Evolutionary conservation across 305 asterid genomes (phyloP).

Genomic region (Lippia alba): DNA sequence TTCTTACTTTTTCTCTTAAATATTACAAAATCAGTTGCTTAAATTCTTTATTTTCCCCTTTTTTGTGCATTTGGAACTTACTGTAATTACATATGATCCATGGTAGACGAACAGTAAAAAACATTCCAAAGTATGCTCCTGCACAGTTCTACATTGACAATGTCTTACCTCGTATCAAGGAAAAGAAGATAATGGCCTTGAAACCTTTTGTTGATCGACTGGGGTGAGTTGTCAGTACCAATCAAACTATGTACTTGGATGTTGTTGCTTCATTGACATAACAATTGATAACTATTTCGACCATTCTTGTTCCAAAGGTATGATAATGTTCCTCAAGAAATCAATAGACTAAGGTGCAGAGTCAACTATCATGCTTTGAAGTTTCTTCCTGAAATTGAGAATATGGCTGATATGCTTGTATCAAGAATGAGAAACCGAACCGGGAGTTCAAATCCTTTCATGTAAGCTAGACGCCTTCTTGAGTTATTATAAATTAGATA

Average conservation of each 20-base stretch:
- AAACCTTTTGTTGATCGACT: conserved; percentile 98
- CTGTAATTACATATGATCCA: conserved; percentile 29
- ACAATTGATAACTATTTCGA: conserved; percentile 6
- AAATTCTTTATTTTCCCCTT: background rate
- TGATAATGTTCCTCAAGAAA: conserved; percentile 96
- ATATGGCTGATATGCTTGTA: conserved; percentile 91
- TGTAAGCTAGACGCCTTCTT: conserved; percentile 55
- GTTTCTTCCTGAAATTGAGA: conserved; percentile 93
- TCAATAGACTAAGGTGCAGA: conserved; percentile 95
- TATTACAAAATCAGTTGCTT: conserved; percentile 2
- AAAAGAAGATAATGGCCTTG: conserved; percentile 95
- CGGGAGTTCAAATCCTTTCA: conserved; percentile 88
- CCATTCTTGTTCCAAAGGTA: conserved; percentile 60
- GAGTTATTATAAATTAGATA: conserved; percentile 12
- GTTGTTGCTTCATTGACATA: conserved; percentile 15
- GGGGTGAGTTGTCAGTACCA: conserved; percentile 70
- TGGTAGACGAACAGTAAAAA: conserved; percentile 91
- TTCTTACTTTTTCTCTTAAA: conserved; percentile 8
- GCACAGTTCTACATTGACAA: conserved; percentile 97
- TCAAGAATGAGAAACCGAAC: conserved; percentile 98
- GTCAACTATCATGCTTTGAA: conserved; percentile 97
- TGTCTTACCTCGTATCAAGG: conserved; percentile 91
- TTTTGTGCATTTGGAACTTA: conserved; percentile 31
- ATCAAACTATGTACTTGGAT: conserved; percentile 10
- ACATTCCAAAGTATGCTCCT: conserved; percentile 98